Evolutionary conservation across 768 basidiomycete genomes (phyloP).

Genomic region (Tephrocybe sp.): DNA sequence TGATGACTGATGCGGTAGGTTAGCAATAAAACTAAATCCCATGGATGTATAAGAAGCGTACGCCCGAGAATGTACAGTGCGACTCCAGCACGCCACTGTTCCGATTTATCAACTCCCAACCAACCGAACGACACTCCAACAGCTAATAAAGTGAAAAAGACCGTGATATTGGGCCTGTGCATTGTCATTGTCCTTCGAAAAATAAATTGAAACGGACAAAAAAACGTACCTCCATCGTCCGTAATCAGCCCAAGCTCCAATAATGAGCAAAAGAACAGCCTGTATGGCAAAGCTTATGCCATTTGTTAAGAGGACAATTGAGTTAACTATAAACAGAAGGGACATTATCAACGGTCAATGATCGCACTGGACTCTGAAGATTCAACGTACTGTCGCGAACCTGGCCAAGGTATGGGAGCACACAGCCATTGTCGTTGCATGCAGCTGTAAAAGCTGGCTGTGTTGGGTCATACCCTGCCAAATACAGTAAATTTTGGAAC

Average conservation of each 20-base stretch:
- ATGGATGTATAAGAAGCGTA: slow-evolving; percentile 29
- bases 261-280: slow-evolving; percentile 57
- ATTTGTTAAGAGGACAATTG: slow-evolving; percentile 75
- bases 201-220: not conserved
- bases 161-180: slow-evolving; percentile 69
- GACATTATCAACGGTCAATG: not conserved
- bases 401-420: slow-evolving; percentile 61
- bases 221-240: slow-evolving; percentile 64
- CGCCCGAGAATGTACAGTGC: slow-evolving; percentile 63
- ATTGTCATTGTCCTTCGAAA: slow-evolving; percentile 2
- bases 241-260: slow-evolving; percentile 83
- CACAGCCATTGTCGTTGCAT: slow-evolving; percentile 55
- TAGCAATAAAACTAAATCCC: not conserved
- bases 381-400: slow-evolving; percentile 53
- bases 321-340: slow-evolving; percentile 50
- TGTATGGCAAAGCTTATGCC: slow-evolving; percentile 80
- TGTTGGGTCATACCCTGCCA: slow-evolving; percentile 72
- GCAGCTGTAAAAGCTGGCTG: slow-evolving; percentile 48
- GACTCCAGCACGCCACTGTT: slow-evolving; percentile 60
- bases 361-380: not conserved
- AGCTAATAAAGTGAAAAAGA: slow-evolving; percentile 65
- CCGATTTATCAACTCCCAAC: slow-evolving; percentile 68
- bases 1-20: slow-evolving; percentile 46
- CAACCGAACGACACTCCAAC: slow-evolving; percentile 73
- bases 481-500: slow-evolving; percentile 69